Base-by-base conservation (phyloP, 768 basidiomycete genomes). In the Suillus discolor region DNA sequence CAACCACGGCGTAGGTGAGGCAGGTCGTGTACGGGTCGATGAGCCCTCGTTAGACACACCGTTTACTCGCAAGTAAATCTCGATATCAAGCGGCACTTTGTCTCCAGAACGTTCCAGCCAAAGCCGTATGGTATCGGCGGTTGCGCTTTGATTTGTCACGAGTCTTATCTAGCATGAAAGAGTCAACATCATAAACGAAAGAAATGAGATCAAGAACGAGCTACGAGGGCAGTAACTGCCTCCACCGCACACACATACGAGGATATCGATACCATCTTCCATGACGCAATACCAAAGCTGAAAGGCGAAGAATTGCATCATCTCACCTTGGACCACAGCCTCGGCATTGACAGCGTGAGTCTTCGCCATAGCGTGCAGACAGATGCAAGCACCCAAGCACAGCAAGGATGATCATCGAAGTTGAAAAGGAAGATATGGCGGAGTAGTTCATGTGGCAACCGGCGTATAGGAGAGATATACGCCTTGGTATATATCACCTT, bases 51-150 rank as follows among this genome's bases (percentile, higher is more conserved):
- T 73, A 45, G 73, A 64, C 39, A 60, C 41, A 23, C 71, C 76
- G 42, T 79, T 78, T 34, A 89, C 84, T 42, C 87, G 88, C 45
- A 94, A 79, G 73, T 87, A 89, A 57, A 94, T 92, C 73, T 93
- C 91, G 66, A 94, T 91, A 73, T 93, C 92, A 11, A 94, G 83
- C 7, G 92, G 89, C 7, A 88, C 86, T 6, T 77, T 82, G 61
- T 82, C 79, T 20, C 92, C 92, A 15, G 92, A 90, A 34, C 92
- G 87, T 74, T 93, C 91, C 0, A 94, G 82, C 92, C 92, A 94
- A 13, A 94, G 82, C 9, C 92, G 88, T 59, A 94, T 85, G 6
- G 89, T 92, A 71, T 94, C 92, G 34, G 92, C 85, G 36, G 91
- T 90, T 11, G 89, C 81, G 47, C 85, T 81, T 66, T 87, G 89